Base-by-base conservation (phyloP, 345 rosid genomes). In the Excoecaria agallocha region DNA sequence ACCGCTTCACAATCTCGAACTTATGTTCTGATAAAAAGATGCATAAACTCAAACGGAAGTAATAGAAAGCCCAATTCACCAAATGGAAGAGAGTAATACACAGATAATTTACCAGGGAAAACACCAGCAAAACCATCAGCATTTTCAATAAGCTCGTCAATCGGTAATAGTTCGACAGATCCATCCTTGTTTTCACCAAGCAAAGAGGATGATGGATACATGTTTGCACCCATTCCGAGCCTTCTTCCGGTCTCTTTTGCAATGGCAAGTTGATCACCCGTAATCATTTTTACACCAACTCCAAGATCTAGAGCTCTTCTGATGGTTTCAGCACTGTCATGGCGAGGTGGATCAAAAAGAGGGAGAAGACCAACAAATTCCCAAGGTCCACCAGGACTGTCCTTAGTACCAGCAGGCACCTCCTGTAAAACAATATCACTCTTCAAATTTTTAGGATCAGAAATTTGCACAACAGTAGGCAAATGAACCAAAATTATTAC, bases 211-310 rank as follows among this genome's bases (percentile, higher is more conserved):
- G 98, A 92, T 35, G 96, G 98, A 71, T 94, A 92, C 97, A 94
- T 92, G 81, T 94, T 94, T 71, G 94, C 86, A 35, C 98, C 98
- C 98, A 94, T 94, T 73, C 98, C 98, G 60, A 94, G 98, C 48
- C 98, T 84, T 74, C 98, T 93, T 38, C 97, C 97, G 16, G 98
- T 92, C 78, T 94, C 98, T 83, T 94, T 91, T 54, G 82, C 98
- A 62, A 94, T 94, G 15, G 98, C 97, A 64, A 94, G 88, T 81
- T 94, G 97, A 77, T 94, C 98, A 79, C 98, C 93, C 59, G 94
- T 89, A 68, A 89, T 89, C 94, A 89, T 89, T 84, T 89, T 89
- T 64, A 89, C 91, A 68, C 90, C 78, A 41, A 89, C 94, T 62
- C 94, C 91, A 9, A 89, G 94, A 75, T 86, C 88, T 24, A 88